Percentiles rank a stretch among this genome's conserved stretches.
These are phyloP conservation scores for Phyllachora maydis DNA, from an alignment of 2,329 filamentous ascomycete genomes.

Conservation along the genomic window DNA sequence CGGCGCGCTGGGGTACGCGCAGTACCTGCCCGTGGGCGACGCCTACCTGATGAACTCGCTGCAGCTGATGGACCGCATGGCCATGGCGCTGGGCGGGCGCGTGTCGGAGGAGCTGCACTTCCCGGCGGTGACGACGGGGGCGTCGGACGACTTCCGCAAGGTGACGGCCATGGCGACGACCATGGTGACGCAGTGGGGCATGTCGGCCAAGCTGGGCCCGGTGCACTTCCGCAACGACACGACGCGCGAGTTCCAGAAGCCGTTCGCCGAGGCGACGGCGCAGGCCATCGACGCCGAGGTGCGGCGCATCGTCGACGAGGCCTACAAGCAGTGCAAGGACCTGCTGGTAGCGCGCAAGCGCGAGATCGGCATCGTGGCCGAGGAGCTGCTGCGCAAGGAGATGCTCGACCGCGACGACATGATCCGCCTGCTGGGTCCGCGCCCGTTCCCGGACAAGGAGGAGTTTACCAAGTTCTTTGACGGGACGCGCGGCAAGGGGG, in stretches of 20 bases:
- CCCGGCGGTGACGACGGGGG: slow-evolving; percentile 84
- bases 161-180: slow-evolving; percentile 87
- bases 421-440: slow-evolving; percentile 64
- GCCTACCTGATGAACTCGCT: slow-evolving; percentile 90
- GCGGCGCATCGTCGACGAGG: slow-evolving; percentile 74
- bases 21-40: slow-evolving; percentile 83
- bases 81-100: slow-evolving; percentile 92
- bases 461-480: slow-evolving; percentile 94
- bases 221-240: slow-evolving; percentile 76
- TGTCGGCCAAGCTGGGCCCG: slow-evolving; percentile 86
- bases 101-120: slow-evolving; percentile 95
- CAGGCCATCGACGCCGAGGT: slow-evolving; percentile 86
- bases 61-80: slow-evolving; percentile 98
- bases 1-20: slow-evolving; percentile 84
- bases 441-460: slow-evolving; percentile 67
- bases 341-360: slow-evolving; percentile 70
- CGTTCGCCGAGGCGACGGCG: slow-evolving; percentile 86
- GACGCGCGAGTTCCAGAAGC: slow-evolving; percentile 70
- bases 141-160: slow-evolving; percentile 95
- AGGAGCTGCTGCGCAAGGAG: slow-evolving; percentile 85
- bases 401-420: slow-evolving; percentile 82
- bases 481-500: slow-evolving; percentile 28
- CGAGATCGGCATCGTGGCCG: slow-evolving; percentile 75
- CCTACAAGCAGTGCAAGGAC: slow-evolving; percentile 75
- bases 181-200: slow-evolving; percentile 99